These are phyloP conservation scores for Fraxinus excelsior DNA, from an alignment of 257 asterid genomes.

Conservation along the genomic window DNA sequence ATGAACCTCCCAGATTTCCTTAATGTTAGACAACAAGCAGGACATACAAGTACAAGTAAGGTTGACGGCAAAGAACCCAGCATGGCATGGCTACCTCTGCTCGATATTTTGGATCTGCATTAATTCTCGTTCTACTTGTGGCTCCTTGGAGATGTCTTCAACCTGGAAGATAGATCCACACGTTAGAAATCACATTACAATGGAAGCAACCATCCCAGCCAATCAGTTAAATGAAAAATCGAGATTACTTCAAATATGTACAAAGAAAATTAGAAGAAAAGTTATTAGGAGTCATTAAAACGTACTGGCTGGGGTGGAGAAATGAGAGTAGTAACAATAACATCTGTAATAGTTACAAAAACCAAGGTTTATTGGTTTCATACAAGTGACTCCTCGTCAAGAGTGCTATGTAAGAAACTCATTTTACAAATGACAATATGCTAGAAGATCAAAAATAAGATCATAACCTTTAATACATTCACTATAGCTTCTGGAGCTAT, in stretches of 20 bases:
- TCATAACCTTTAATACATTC: conserved; percentile 79
- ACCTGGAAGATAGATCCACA: conserved; percentile 52
- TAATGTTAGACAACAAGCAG: not conserved
- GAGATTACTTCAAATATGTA: conserved; percentile 6
- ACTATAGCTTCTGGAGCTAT: conserved; percentile 92
- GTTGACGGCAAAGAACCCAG: conserved; percentile 14
- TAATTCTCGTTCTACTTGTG: conserved; percentile 97
- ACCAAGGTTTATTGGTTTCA: not conserved
- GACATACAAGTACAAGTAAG: conserved; percentile 11
- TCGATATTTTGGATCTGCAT: conserved; percentile 65
- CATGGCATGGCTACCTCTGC: conserved; percentile 72
- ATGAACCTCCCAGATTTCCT: conserved; percentile 3
- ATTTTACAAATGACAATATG: not conserved
- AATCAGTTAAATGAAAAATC: not conserved
- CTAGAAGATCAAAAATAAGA: conserved; percentile 20
- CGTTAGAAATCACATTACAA: conserved; percentile 17
- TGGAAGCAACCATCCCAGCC: conserved; percentile 8
- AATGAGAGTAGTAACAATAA: not conserved
- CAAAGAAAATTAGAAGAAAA: not conserved
- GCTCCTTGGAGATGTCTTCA: conserved; percentile 84
- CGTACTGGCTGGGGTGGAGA: not conserved
- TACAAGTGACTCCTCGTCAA: too few species aligned
- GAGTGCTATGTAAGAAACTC: not conserved
- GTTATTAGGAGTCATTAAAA: conserved; percentile 6
- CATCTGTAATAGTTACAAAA: conserved; percentile 10